phyloP scores from a whole-genome alignment of 192 early-diverging fungal genomes.

The Linderina pennispora region DNA sequence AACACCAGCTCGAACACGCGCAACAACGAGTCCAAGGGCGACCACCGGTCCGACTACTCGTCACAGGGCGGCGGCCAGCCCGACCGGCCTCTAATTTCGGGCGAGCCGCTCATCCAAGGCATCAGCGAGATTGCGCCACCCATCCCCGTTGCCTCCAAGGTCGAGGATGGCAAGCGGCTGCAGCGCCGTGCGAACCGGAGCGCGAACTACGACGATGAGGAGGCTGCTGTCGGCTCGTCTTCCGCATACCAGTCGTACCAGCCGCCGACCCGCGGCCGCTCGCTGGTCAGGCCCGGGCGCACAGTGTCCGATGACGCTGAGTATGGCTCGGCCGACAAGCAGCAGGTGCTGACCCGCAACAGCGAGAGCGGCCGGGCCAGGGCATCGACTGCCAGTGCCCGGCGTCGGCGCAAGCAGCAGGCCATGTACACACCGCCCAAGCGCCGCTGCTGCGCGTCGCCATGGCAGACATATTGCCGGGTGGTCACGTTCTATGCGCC shows the following conservation, averaged over 20 bases:
- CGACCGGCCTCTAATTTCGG: slow-evolving; percentile 35
- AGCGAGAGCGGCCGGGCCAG: slow-evolving; percentile 11
- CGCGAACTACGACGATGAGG: slow-evolving; percentile 7
- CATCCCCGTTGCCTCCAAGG: not conserved
- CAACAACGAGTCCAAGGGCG: slow-evolving; percentile 19
- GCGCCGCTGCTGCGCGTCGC: slow-evolving; percentile 24
- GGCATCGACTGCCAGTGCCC: slow-evolving; percentile 12
- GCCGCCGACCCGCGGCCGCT: slow-evolving; percentile 51
- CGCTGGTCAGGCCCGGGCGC: slow-evolving; percentile 64
- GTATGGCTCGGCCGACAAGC: slow-evolving; percentile 12
- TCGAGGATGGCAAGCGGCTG: slow-evolving; percentile 18
- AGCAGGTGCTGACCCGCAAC: slow-evolving; percentile 12
- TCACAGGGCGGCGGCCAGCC: slow-evolving; percentile 33
- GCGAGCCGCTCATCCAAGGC: slow-evolving; percentile 30
- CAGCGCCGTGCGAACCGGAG: slow-evolving; percentile 13
- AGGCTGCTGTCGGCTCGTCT: slow-evolving; percentile 4
- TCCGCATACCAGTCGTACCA: slow-evolving; percentile 25
- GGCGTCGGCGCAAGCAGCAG: slow-evolving; percentile 38
- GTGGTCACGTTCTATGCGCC: slow-evolving; percentile 55
- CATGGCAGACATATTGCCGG: slow-evolving; percentile 52
- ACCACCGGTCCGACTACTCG: slow-evolving; percentile 37
- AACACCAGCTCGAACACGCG: slow-evolving; percentile 42
- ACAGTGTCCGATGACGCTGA: slow-evolving; percentile 34
- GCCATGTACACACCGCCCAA: slow-evolving; percentile 2
- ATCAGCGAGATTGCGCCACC: slow-evolving; percentile 20